Base-by-base conservation (phyloP, 208 protist genomes). In the Borovskyia barvae region DNA sequence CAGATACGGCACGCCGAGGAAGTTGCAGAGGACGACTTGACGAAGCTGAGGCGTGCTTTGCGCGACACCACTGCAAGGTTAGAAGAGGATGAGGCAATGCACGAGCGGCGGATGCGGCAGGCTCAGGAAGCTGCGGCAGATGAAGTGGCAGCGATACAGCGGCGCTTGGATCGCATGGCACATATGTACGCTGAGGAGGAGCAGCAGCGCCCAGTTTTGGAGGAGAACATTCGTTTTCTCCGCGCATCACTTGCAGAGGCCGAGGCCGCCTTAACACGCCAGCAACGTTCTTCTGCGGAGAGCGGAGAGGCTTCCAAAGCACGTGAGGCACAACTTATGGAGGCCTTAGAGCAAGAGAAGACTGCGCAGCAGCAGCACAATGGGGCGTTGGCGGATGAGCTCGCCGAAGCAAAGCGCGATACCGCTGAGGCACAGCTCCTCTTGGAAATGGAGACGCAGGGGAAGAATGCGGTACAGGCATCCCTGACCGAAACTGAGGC, bases 31-130 rank as follows among this genome's bases (percentile, higher is more conserved):
- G 45, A 47, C 15, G 60, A 64, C 24, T 35, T 76, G 17, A 46
- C 48, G 12, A 39, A 43, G 1, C 45, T 69, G 33, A n/a, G 46
- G 49, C 37, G 52, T 12, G 33, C 43, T 3, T 19, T 77, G 40
- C 68, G 59, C 7, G 36, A 55, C 3, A 33, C 29, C 19, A 45
- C 28, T 26, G 49, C 36, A 3, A 24, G 20, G 36, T 22, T 46
- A 30, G 59, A 28, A 24, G 68, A 75, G 14, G 28, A 28, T 15
- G 33, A 52, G 24, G 32, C n/a, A 20, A 22, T 26, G 20, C 45
- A 62, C 12, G 45, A 70, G 48, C 45, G 46, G 24, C 47, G 11
- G 29, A 19, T 62, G 20, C 73, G 45, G 19, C 47, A 57, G 25
- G 46, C 32, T 3, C 63, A 57, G 39, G 29, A 12, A 0, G 35